Evolutionary conservation across 768 basidiomycete genomes (phyloP).

Genomic region (Lactarius quietus): DNA sequence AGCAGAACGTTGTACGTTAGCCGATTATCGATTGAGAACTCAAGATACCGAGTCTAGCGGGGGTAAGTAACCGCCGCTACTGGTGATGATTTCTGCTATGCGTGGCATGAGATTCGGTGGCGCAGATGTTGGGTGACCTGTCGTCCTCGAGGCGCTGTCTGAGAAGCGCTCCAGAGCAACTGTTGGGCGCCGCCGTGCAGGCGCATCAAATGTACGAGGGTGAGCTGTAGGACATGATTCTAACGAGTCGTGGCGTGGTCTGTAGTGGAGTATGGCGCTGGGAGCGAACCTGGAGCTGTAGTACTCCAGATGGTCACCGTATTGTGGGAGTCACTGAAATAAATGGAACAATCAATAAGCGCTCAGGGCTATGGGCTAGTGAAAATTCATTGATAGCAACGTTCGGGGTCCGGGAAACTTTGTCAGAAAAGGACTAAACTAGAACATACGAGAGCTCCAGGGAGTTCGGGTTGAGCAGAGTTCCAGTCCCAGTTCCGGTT

Average conservation of each 20-base stretch:
- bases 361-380: slow-evolving; percentile 25
- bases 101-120: slow-evolving; percentile 11
- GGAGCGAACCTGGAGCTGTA: background rate
- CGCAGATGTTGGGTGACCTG: slow-evolving; percentile 11
- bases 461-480: slow-evolving; percentile 3
- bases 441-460: background rate
- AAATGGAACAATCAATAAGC: slow-evolving; percentile 12
- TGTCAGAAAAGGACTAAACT: background rate
- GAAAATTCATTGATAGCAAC: slow-evolving; percentile 1
- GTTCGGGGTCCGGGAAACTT: background rate
- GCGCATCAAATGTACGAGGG: too few relatives aligned
- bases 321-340: background rate
- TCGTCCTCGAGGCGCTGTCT: slow-evolving; percentile 15
- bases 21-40: slow-evolving; percentile 22
- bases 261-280: background rate
- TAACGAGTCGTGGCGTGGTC: background rate
- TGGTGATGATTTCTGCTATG: slow-evolving; percentile 5
- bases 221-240: background rate
- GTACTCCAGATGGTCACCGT: background rate
- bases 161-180: slow-evolving; percentile 2
- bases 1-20: slow-evolving; percentile 14
- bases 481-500: slow-evolving; percentile 3
- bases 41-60: background rate
- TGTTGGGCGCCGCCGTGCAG: background rate
- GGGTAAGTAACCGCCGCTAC: background rate